Evolutionary conservation across 306 rosid genomes (phyloP), one percentile per base, ranked within the genome.

Genomic region (Lotus japonicus): DNA sequence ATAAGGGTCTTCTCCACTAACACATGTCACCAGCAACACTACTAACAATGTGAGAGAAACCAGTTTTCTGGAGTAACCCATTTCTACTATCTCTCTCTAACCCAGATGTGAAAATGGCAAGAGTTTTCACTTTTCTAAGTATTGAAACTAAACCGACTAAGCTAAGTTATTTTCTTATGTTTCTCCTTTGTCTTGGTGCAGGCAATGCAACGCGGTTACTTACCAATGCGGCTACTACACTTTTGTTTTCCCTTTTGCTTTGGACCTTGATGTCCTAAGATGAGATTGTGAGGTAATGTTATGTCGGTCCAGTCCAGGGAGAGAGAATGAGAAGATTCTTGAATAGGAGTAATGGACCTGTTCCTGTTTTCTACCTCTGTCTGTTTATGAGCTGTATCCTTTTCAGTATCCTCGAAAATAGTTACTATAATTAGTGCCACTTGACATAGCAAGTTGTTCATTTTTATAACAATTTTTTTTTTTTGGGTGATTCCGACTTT

Each of bases 1-100:
- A 66, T 92, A 92, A 44, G 98, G 95, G 63, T 86, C 91, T 55
- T 92, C 98, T 1, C 89, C 96, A 75, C 11, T 73, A 49, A 80
- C 68, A 70, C 44, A 80, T 77, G 56, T 77, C 61, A 85, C 43
- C 35, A 84, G 80, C 71, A 91, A 55, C 48, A 82, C 44, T 48
- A 80, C 21, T 26, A 83, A 48, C 26, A 77, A 31, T 14, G 81
- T 18, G 48, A 82, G 10, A 63, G 62, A 81, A 16, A 59, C 58
- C 7, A 76, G 0, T 57, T 72, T 85, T 75, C 12, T 57, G 43
- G 45, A 54, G 62, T 46, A 45, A 43, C 78, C 76, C 94, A 89
- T 89, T 14, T 74, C 28, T 64, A 57, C 61, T 61, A 62, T 43
- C 45, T 49, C 56, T 39, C 63, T 49, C 59, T 38, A 51, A 6